These are phyloP conservation scores for Cyberlindnera mississippiensis DNA, from an alignment of 805 yeast species.

Conservation along the genomic window DNA sequence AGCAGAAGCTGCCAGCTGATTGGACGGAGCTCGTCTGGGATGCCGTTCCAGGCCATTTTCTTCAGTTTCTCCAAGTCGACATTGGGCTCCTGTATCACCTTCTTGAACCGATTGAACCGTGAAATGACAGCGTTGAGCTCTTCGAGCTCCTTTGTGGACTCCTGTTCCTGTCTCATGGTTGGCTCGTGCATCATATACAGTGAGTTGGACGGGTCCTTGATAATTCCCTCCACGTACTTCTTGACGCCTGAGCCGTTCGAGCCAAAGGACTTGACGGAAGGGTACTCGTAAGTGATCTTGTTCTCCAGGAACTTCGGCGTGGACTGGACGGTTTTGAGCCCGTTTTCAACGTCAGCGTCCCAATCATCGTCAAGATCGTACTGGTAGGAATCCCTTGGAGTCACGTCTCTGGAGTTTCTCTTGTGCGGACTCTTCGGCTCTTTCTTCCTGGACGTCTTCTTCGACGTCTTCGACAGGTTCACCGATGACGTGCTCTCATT, in stretches of 20 bases:
- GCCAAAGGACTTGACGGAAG: constrained; percentile 25
- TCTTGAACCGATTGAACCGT: constrained; percentile 63
- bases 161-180: constrained; percentile 35
- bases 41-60: constrained; percentile 90
- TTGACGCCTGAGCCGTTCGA: constrained; percentile 16
- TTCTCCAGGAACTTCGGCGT: constrained; percentile 30
- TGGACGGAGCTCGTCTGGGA: constrained; percentile 78
- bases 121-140: constrained; percentile 57
- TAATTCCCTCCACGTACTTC: constrained; percentile 21
- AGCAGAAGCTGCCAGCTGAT: constrained; percentile 84
- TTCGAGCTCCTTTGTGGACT: constrained; percentile 43
- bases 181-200: constrained; percentile 41
- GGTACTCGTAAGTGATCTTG: constrained; percentile 27
- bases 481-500: constrained; percentile 12
- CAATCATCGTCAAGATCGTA: constrained; percentile 89
- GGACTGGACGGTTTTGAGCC: constrained; percentile 22
- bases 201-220: constrained; percentile 31
- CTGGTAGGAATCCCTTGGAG: constrained; percentile 30
- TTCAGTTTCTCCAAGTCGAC: constrained; percentile 67
- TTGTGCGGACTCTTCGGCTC: constrained; percentile 9
- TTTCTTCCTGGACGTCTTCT: constrained; percentile 13
- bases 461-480: constrained; percentile 14
- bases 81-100: constrained; percentile 46
- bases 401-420: constrained; percentile 14
- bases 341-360: constrained; percentile 70